A percentile compares a stretch with the other conserved stretches of the same genome.
Conservation (phyloP, 306 rosid genomes). For the Prosopis cineraria region DNA sequence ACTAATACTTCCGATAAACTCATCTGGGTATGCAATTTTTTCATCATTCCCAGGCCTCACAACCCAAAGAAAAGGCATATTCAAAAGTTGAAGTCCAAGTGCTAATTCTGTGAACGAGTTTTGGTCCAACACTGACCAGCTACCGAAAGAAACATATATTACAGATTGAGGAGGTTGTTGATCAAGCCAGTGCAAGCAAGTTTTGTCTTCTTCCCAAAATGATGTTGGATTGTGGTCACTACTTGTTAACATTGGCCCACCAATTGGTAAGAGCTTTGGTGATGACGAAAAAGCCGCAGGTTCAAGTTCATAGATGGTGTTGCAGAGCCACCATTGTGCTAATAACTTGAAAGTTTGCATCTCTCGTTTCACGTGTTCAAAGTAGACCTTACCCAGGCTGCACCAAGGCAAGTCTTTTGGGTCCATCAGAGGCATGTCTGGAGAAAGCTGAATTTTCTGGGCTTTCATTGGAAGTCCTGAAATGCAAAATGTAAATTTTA, state of each 20-base stretch:
- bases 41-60: background rate
- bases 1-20: constrained; percentile 8
- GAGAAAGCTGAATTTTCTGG: constrained; percentile 26
- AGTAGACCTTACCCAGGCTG: constrained; percentile 13
- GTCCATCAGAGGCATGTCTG: constrained; percentile 36
- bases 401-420: constrained; percentile 42
- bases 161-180: constrained; percentile 12
- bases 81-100: constrained; percentile 17
- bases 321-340: constrained; percentile 53
- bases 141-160: constrained; percentile 32
- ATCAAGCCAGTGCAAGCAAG: constrained; percentile 20
- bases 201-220: constrained; percentile 23
- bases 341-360: constrained; percentile 24
- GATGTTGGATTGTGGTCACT: background rate
- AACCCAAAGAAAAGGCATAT: constrained; percentile 32
- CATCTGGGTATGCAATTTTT: constrained; percentile 7
- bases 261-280: constrained; percentile 44
- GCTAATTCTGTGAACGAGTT: constrained; percentile 20
- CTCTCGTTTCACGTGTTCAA: constrained; percentile 26
- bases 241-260: constrained; percentile 36
- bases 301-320: constrained; percentile 45
- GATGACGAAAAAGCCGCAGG: constrained; percentile 33
- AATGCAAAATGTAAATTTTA: too few relatives aligned
- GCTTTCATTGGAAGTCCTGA: constrained; percentile 37
- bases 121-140: background rate